phyloP scores from a whole-genome alignment of 2,329 filamentous ascomycete genomes.

The Talaromyces sp. region DNA sequence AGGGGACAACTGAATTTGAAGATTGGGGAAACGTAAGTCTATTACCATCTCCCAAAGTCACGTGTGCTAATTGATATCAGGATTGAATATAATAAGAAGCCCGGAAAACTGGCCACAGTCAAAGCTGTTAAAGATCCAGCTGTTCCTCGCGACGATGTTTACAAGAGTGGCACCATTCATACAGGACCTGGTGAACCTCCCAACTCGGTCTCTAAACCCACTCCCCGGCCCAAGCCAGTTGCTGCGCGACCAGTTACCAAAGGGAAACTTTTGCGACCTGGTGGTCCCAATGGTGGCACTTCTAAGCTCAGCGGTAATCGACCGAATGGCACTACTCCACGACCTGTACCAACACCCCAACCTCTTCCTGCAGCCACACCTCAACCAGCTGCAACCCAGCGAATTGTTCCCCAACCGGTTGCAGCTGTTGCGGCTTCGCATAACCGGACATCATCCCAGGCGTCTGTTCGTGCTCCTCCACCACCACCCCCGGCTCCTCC shows the following conservation, averaged over 20 bases:
- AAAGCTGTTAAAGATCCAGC: constrained; percentile 88
- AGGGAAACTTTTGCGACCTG: constrained; percentile 87
- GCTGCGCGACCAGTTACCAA: constrained; percentile 87
- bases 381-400: constrained; percentile 30
- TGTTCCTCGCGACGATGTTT: constrained; percentile 70
- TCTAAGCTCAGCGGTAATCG: constrained; percentile 64
- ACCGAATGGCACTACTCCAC: constrained; percentile 31
- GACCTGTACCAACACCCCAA: constrained; percentile 39
- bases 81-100: constrained; percentile 97
- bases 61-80: constrained; percentile 35
- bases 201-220: constrained; percentile 77
- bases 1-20: constrained; percentile 78
- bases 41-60: not conserved
- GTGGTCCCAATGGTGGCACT: constrained; percentile 77
- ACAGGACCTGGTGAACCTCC: constrained; percentile 80
- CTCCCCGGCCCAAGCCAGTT: constrained; percentile 81
- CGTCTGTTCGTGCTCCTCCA: constrained; percentile 54
- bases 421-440: constrained; percentile 44
- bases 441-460: constrained; percentile 54
- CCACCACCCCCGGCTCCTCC: constrained; percentile 66
- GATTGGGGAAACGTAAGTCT: constrained; percentile 65
- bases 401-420: constrained; percentile 34
- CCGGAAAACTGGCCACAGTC: constrained; percentile 82
- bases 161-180: constrained; percentile 92
- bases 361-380: constrained; percentile 26